phyloP scores from a whole-genome alignment of 176 grass and related monocot genomes.

The Puccinellia tenuiflora region DNA sequence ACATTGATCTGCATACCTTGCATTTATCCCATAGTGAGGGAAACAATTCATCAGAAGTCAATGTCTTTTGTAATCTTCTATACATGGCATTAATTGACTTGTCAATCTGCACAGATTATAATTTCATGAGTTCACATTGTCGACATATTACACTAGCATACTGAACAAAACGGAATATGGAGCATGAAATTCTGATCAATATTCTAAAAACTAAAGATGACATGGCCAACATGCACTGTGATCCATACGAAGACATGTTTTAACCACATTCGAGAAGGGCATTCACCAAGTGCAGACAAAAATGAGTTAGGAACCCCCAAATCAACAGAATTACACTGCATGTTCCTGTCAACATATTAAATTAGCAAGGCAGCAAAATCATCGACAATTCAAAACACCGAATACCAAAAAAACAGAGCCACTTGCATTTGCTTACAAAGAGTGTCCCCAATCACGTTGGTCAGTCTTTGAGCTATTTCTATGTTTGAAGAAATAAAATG shows the following conservation, averaged over 20 bases:
- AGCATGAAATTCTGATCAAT: not conserved
- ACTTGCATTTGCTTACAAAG: not conserved
- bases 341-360: not conserved
- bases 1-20: conserved; percentile 49
- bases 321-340: not conserved
- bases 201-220: not conserved
- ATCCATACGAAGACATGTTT: not conserved
- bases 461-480: not conserved
- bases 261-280: not conserved
- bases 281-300: conserved; percentile 1
- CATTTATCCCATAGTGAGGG: conserved; percentile 94
- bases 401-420: not conserved
- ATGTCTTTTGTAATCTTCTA: conserved; percentile 79
- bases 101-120: conserved; percentile 61
- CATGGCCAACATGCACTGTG: not conserved
- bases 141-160: not conserved
- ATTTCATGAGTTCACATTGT: conserved; percentile 3
- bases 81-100: conserved; percentile 83
- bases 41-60: conserved; percentile 82
- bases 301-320: not conserved
- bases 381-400: not conserved
- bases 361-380: not conserved
- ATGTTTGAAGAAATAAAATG: not conserved
- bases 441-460: not conserved
- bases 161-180: conserved; percentile 1